A percentile compares a stretch with the other conserved stretches of the same genome.
Evolutionary conservation across 2,329 filamentous ascomycete genomes (phyloP).

Genomic region (Byssoonygena ceratinophila): DNA sequence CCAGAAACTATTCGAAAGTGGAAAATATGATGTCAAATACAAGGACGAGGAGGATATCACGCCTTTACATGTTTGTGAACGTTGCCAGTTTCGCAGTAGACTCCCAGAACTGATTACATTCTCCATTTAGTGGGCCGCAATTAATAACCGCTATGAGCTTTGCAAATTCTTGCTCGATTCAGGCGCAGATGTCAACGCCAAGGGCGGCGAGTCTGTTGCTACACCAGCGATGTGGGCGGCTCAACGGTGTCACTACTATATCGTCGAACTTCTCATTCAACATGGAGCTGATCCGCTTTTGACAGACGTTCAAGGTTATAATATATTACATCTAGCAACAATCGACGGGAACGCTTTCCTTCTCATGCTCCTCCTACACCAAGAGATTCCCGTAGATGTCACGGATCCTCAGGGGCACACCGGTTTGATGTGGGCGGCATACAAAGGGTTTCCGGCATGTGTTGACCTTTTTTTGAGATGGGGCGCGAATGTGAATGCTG

Average conservation of each 20-base stretch:
- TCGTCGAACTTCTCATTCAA: constrained; percentile 82
- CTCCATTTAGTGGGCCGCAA: constrained; percentile 76
- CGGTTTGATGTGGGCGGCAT: constrained; percentile 95
- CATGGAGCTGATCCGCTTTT: constrained; percentile 86
- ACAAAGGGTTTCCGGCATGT: constrained; percentile 87
- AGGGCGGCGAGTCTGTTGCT: constrained; percentile 88
- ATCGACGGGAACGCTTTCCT: constrained; percentile 94
- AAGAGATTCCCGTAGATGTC: constrained; percentile 89
- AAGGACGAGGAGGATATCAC: constrained; percentile 89
- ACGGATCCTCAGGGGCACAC: constrained; percentile 85
- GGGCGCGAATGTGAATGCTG: constrained; percentile 86
- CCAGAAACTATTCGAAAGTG: constrained; percentile 77
- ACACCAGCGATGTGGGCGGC: constrained; percentile 96
- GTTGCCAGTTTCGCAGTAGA: background rate
- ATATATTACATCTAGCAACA: constrained; percentile 90
- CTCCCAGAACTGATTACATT: constrained; percentile 16
- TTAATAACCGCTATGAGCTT: constrained; percentile 96
- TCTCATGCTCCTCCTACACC: constrained; percentile 79
- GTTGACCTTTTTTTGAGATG: constrained; percentile 88
- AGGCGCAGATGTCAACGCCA: constrained; percentile 85
- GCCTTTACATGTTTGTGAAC: constrained; percentile 62
- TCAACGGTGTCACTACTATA: constrained; percentile 92
- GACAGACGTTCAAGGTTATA: constrained; percentile 92
- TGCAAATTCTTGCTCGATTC: constrained; percentile 84
- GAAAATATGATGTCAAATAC: constrained; percentile 71